These are phyloP conservation scores for Pontederia crassipes DNA, from an alignment of 176 grass and related monocot species.

Conservation along the genomic window DNA sequence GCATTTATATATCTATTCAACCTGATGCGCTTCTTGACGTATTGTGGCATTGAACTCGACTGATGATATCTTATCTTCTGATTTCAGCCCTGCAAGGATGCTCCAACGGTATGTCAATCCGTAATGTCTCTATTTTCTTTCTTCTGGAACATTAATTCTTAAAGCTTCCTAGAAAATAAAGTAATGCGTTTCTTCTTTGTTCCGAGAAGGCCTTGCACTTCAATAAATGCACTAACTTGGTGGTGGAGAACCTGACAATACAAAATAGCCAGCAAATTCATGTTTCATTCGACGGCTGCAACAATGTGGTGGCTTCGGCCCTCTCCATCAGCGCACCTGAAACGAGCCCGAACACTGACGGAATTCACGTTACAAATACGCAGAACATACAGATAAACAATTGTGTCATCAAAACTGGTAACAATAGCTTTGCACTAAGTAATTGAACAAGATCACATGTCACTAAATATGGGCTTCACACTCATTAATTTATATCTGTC, in stretches of 20 bases:
- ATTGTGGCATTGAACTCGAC: background rate
- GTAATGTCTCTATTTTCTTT: no score
- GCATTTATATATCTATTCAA: background rate
- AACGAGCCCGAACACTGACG: constrained; percentile 40
- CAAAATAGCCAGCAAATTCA: constrained; percentile 38
- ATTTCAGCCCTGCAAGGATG: background rate
- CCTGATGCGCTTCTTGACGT: no score
- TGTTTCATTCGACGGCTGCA: constrained; percentile 30
- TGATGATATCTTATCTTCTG: background rate
- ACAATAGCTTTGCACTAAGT: background rate
- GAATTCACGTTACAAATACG: constrained; percentile 29
- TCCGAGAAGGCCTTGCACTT: constrained; percentile 39
- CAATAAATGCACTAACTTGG: constrained; percentile 35
- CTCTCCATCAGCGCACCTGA: constrained; percentile 28
- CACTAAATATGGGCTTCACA: no score
- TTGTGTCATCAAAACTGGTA: constrained; percentile 35
- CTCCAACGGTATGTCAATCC: background rate
- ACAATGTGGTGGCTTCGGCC: constrained; percentile 1
- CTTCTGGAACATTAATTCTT: no score
- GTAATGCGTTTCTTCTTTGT: background rate
- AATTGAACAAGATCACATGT: background rate
- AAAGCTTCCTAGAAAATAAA: no score
- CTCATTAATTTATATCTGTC: background rate
- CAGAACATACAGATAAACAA: constrained; percentile 27
- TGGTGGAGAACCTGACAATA: constrained; percentile 28